These are phyloP conservation scores for Paradendryphiella salina DNA, from an alignment of 2,329 filamentous ascomycete genomes.

Conservation along the genomic window DNA sequence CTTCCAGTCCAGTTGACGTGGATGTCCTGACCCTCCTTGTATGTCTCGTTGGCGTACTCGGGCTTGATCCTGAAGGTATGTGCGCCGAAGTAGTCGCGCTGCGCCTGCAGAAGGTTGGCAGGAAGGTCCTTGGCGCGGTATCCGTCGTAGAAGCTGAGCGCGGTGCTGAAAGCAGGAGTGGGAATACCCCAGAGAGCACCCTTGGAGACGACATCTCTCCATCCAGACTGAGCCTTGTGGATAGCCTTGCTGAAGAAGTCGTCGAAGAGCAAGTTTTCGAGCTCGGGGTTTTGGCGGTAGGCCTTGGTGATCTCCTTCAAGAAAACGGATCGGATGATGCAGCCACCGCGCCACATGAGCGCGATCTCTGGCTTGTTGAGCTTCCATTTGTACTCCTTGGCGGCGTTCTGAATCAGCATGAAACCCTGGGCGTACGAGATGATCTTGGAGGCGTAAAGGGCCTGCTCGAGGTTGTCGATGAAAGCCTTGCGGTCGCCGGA, in stretches of 20 bases:
- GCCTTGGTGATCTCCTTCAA: slow-evolving; percentile 98
- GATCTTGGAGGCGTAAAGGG: slow-evolving; percentile 98
- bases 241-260: slow-evolving; percentile 99
- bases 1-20: slow-evolving; percentile 99
- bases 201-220: slow-evolving; percentile 75
- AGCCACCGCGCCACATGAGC: slow-evolving; percentile 99
- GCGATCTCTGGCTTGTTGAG: slow-evolving; percentile 99
- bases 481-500: slow-evolving; percentile 89
- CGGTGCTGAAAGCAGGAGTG: slow-evolving; percentile 93
- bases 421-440: slow-evolving; percentile 99
- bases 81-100: slow-evolving; percentile 97
- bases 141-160: slow-evolving; percentile 97
- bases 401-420: slow-evolving; percentile 99
- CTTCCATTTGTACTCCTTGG: slow-evolving; percentile 96
- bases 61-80: slow-evolving; percentile 61
- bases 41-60: slow-evolving; percentile 65
- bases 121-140: slow-evolving; percentile 97
- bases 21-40: slow-evolving; percentile 82
- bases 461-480: slow-evolving; percentile 97
- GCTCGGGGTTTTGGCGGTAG: slow-evolving; percentile 85
- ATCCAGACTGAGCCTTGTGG: slow-evolving; percentile 77
- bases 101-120: slow-evolving; percentile 96
- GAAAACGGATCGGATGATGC: slow-evolving; percentile 99
- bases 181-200: slow-evolving; percentile 92
- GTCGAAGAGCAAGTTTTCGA: slow-evolving; percentile 98